Percentiles rank a stretch among this genome's conserved stretches.
Conservation (phyloP, 1,284 basidiomycete genomes). For the Apiotrichum akiyoshidainum region DNA sequence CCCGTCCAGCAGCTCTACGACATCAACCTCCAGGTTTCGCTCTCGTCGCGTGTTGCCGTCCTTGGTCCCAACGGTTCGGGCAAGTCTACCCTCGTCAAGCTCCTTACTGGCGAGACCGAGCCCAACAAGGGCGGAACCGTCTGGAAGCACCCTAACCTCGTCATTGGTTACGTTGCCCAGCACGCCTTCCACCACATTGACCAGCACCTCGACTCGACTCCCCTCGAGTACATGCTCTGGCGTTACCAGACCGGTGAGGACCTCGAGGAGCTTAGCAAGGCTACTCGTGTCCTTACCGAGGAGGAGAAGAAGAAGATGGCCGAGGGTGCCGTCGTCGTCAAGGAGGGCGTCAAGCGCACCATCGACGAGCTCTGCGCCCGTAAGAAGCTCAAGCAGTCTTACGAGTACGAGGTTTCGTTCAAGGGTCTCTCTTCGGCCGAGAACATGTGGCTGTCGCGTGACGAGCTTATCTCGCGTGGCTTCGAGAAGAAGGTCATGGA, state of each 20-base stretch:
- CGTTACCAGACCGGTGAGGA: conserved; percentile 99
- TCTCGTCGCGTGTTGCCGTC: conserved; percentile 94
- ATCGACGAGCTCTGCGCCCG: conserved; percentile 88
- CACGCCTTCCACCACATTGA: conserved; percentile 99
- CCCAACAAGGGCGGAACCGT: conserved; percentile 93
- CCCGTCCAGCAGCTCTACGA: conserved; percentile 86
- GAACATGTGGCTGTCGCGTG: conserved; percentile 94
- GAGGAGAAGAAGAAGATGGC: conserved; percentile 96
- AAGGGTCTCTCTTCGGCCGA: conserved; percentile 87
- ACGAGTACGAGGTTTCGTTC: conserved; percentile 96
- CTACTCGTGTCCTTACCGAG: conserved; percentile 76
- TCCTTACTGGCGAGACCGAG: conserved; percentile 96
- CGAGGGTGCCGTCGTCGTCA: conserved; percentile 78
- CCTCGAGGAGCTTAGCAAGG: conserved; percentile 92
- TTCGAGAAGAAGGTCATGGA: conserved; percentile 99
- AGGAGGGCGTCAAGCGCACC: conserved; percentile 89
- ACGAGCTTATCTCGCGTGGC: conserved; percentile 93
- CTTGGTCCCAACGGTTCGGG: conserved; percentile 97
- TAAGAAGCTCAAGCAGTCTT: conserved; percentile 99
- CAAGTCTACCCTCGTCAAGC: conserved; percentile 76
- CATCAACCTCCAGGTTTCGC: conserved; percentile 91
- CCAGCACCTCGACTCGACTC: conserved; percentile 94
- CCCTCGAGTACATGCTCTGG: conserved; percentile 98
- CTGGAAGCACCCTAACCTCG: conserved; percentile 99
- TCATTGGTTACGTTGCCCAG: conserved; percentile 97